Conservation (phyloP, 73 alveolate species). For the Blepharisma stoltei region DNA sequence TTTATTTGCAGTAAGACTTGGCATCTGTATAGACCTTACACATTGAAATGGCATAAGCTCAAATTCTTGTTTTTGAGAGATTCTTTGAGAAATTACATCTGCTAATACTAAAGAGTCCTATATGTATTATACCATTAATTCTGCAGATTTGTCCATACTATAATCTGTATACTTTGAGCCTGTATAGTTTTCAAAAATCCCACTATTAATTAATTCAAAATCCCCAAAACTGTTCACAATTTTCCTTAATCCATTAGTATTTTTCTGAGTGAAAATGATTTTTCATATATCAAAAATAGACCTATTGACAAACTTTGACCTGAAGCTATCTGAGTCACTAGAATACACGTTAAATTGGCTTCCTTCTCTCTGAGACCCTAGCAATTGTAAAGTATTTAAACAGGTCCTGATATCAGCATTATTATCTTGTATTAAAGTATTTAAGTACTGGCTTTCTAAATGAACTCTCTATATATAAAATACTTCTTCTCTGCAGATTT, state of each 20-base stretch:
- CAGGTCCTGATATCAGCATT: conserved; percentile 73
- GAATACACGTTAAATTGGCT: background rate
- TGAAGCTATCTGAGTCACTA: background rate
- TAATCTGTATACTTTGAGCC: background rate
- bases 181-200: background rate
- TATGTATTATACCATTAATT: background rate
- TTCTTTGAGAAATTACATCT: background rate
- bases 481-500: conserved; percentile 62
- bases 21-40: background rate
- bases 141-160: background rate
- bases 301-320: background rate
- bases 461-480: conserved; percentile 53
- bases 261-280: background rate
- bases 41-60: background rate
- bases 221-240: background rate
- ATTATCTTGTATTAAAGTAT: conserved; percentile 37
- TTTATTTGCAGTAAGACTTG: conserved; percentile 18
- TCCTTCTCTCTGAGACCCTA: conserved; percentile 46
- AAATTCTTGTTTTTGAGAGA: background rate
- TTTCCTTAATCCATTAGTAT: background rate
- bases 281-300: conserved; percentile 16
- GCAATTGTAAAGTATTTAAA: conserved; percentile 62
- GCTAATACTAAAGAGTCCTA: background rate
- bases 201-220: background rate
- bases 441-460: conserved; percentile 44